Evolutionary conservation across 805 yeast species (phyloP).

Genomic region (Candida caryicola): DNA sequence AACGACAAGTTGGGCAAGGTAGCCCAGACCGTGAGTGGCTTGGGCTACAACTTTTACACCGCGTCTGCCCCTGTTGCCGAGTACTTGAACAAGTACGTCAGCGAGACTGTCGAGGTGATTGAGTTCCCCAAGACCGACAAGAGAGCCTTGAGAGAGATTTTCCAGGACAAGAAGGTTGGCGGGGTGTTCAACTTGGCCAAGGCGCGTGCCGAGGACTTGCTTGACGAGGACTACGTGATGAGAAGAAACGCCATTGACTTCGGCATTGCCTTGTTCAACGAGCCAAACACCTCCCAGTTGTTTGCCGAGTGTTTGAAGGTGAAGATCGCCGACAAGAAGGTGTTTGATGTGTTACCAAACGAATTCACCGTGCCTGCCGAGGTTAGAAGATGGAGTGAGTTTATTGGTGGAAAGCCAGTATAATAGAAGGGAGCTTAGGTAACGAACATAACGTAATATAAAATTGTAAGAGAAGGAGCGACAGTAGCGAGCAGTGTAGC

Average conservation of each 20-base stretch:
- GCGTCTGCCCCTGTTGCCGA: constrained; percentile 70
- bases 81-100: constrained; percentile 56
- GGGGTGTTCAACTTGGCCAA: constrained; percentile 91
- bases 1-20: constrained; percentile 70
- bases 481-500: no score
- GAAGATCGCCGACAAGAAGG: constrained; percentile 57
- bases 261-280: constrained; percentile 93
- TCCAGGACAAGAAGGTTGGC: constrained; percentile 79
- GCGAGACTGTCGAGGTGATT: constrained; percentile 57
- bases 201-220: constrained; percentile 79
- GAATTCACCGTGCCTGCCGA: constrained; percentile 71
- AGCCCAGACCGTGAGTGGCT: constrained; percentile 61
- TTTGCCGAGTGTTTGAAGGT: constrained; percentile 80
- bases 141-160: constrained; percentile 88
- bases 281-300: constrained; percentile 86
- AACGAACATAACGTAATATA: neutral
- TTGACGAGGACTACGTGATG: constrained; percentile 94
- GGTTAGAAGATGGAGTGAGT: constrained; percentile 96
- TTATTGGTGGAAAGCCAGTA: constrained; percentile 90
- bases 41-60: constrained; percentile 80
- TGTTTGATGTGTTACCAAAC: constrained; percentile 40
- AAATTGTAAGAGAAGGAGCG: no score
- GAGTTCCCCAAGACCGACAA: constrained; percentile 93
- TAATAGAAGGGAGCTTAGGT: constrained; percentile 19
- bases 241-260: constrained; percentile 99